These are phyloP conservation scores for Xylariales sp. DNA, from an alignment of 2,329 filamentous ascomycete genomes.

Conservation along the genomic window DNA sequence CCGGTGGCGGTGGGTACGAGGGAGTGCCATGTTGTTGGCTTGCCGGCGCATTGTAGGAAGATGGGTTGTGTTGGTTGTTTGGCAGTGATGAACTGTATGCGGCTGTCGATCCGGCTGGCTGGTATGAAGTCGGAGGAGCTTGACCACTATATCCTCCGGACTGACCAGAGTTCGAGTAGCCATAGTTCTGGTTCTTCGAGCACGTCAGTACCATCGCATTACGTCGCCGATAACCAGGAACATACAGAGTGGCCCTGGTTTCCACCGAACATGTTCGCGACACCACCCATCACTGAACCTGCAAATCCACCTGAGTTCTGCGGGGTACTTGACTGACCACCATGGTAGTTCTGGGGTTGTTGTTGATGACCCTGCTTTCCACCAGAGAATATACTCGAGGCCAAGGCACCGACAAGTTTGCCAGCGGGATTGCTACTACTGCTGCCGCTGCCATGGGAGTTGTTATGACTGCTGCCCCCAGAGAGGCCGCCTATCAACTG, in stretches of 20 bases:
- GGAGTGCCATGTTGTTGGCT: constrained; percentile 17
- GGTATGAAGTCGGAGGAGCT: constrained; percentile 59
- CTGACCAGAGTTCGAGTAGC: constrained; percentile 54
- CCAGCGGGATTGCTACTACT: constrained; percentile 32
- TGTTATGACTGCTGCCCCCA: constrained; percentile 19
- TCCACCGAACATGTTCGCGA: constrained; percentile 48
- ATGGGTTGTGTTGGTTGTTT: constrained; percentile 20
- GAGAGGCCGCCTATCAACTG: constrained; percentile 8
- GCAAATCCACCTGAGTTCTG: constrained; percentile 44
- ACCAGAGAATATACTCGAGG: constrained; percentile 48
- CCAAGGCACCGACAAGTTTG: constrained; percentile 53
- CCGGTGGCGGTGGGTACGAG: constrained; percentile 22
- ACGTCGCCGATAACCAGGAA: not conserved
- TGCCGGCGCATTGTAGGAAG: constrained; percentile 16
- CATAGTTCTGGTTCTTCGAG: constrained; percentile 51
- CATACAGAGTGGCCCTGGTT: constrained; percentile 37
- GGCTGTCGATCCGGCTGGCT: constrained; percentile 31
- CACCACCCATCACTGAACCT: constrained; percentile 50
- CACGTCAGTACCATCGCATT: constrained; percentile 15
- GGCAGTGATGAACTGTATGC: constrained; percentile 26
- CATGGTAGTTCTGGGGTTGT: constrained; percentile 43
- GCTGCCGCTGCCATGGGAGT: constrained; percentile 18
- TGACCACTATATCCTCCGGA: constrained; percentile 56
- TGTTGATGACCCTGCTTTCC: constrained; percentile 40
- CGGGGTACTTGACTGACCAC: constrained; percentile 36